Conservation (phyloP, 495 filamentous ascomycete genomes). For the Aspergillus conjunctus region DNA sequence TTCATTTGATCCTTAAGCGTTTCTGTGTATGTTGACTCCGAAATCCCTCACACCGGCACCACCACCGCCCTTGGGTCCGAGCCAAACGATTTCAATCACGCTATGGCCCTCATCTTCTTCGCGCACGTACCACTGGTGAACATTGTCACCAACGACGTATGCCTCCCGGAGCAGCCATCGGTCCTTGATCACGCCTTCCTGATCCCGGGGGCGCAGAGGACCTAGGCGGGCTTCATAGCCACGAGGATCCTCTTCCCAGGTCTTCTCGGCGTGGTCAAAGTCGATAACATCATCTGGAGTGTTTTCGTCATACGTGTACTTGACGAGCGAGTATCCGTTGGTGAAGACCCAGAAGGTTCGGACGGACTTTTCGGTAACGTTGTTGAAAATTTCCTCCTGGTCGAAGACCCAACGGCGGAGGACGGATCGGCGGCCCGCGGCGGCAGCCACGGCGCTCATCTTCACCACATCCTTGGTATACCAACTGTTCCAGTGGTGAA, state of each 20-base stretch:
- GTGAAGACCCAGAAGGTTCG: slow-evolving; percentile 58
- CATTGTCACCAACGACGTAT: slow-evolving; percentile 47
- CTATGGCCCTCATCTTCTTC: slow-evolving; percentile 51
- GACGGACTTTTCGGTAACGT: slow-evolving; percentile 38
- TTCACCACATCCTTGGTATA: slow-evolving; percentile 56
- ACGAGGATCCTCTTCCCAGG: slow-evolving; percentile 56
- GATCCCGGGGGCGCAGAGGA: slow-evolving; percentile 49
- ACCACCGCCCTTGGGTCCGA: slow-evolving; percentile 48
- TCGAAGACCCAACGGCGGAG: slow-evolving; percentile 64
- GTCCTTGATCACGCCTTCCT: slow-evolving; percentile 48
- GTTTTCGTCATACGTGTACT: slow-evolving; percentile 52
- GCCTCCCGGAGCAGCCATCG: slow-evolving; percentile 49
- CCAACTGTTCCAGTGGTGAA: slow-evolving; percentile 69
- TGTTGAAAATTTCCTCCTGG: slow-evolving; percentile 49
- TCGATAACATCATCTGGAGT: slow-evolving; percentile 51
- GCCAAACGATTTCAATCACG: slow-evolving; percentile 54
- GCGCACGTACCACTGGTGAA: slow-evolving; percentile 51
- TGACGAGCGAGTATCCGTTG: slow-evolving; percentile 64
- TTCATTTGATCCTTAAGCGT: slow-evolving; percentile 16
- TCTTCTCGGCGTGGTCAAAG: slow-evolving; percentile 61
- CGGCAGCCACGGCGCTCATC: slow-evolving; percentile 57
- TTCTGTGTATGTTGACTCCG: slow-evolving; percentile 17
- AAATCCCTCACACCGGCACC: slow-evolving; percentile 43
- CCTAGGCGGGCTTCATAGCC: slow-evolving; percentile 57
- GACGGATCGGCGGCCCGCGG: slow-evolving; percentile 62